Percentiles rank a stretch among this genome's conserved stretches.
phyloP scores from a whole-genome alignment of 768 basidiomycete species.

The Tephrocybe rancida region DNA sequence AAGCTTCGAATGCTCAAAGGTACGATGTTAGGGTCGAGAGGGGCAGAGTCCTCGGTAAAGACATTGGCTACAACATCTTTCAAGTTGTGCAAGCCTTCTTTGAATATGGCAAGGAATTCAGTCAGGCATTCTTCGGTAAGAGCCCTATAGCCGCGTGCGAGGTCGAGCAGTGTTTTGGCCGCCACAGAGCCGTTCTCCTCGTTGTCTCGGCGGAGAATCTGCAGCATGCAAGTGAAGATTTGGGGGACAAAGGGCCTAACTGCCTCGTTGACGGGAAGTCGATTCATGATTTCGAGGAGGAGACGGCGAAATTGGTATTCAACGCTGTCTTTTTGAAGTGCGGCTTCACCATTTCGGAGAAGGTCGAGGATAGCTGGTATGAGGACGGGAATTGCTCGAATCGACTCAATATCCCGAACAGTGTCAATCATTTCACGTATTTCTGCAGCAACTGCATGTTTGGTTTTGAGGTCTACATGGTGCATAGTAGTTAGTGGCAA shows the following conservation, averaged over 20 bases:
- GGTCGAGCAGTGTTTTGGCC: conserved; percentile 91
- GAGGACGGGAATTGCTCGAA: conserved; percentile 69
- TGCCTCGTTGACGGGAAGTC: conserved; percentile 81
- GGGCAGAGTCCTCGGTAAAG: conserved; percentile 66
- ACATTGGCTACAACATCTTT: conserved; percentile 70
- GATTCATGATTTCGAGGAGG: conserved; percentile 87
- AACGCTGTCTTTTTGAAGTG: conserved; percentile 63
- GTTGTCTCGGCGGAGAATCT: conserved; percentile 86
- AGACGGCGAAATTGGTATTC: conserved; percentile 87
- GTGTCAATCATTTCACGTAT: conserved; percentile 83
- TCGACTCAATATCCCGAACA: conserved; percentile 72
- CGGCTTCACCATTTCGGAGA: conserved; percentile 66
- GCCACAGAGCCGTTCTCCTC: conserved; percentile 92
- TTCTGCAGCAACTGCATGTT: conserved; percentile 71
- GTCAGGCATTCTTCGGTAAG: conserved; percentile 73
- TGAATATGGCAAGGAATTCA: conserved; percentile 81
- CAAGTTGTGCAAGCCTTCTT: conserved; percentile 77
- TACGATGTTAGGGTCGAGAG: conserved; percentile 56
- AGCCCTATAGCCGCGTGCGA: conserved; percentile 75
- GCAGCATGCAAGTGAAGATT: conserved; percentile 81
- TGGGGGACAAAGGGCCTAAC: conserved; percentile 65
- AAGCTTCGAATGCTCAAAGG: conserved; percentile 83
- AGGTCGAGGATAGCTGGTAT: conserved; percentile 75
- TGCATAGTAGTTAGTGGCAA: conserved; percentile 5
- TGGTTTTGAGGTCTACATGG: conserved; percentile 65